Base-by-base conservation (phyloP, 2,329 filamentous ascomycete genomes). In the Periconia sp. region DNA sequence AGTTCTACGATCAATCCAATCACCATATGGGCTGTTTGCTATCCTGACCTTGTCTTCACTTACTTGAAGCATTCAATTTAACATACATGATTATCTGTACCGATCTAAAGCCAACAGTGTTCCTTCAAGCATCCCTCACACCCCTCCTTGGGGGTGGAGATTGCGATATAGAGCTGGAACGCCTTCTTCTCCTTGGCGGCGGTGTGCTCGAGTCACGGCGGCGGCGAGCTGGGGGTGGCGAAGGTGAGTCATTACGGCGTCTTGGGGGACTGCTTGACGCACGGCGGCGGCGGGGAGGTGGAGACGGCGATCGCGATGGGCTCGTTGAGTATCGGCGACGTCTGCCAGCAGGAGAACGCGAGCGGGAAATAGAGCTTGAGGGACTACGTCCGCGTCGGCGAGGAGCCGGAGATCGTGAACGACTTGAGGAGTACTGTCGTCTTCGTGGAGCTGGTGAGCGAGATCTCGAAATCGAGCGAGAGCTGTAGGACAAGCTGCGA, bases 371-470 rank as follows among this genome's bases (percentile, higher is more conserved):
- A 1, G 57, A 58, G 19, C 45, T 48, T 5, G 57, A 57, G 1
- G 50, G 52, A 19, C 54, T 59, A 29, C 60, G 56, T 1, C 41
- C 50, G 11, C 63, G 61, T 37, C 62, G 49, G 11, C 51, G 59
- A n/a, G 56, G 50, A 7, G 56, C 44, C 1, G 60, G 56, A 10
- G 53, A 53, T 6, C 53, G 56, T 4, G 61, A 66, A 29, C 54
- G 57, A 37, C 57, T 60, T n/a, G 59, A 63, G 4, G 63, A 61
- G 41, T 61, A 62, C 15, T 49, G 50, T 26, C 48, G 45, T 30
- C 52, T 61, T 10, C 58, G 58, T 1, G 57, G 51, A 11, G 57
- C 41, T 6, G 59, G 52, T 3, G 60, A 63, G 22, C 50, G 54
- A 6, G 54, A 58, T 34, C 54, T 57, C 4, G 26, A 33, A 9